A percentile compares a stretch with the other conserved stretches of the same genome.
phyloP scores from a whole-genome alignment of 805 yeast genomes.

The Starmerella davenportii region DNA sequence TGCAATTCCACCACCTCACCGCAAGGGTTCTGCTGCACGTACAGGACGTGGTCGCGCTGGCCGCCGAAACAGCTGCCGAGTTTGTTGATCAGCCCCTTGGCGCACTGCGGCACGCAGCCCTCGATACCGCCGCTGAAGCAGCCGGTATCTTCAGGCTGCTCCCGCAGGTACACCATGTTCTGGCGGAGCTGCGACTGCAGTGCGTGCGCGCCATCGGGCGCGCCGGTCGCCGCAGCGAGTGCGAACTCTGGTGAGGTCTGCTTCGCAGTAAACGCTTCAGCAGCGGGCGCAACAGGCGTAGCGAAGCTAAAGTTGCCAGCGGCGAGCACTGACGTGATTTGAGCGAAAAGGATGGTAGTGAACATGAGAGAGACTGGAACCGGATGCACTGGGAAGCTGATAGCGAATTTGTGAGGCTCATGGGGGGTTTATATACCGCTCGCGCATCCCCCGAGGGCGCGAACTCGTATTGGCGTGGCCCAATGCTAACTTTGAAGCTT shows the following conservation, averaged over 20 bases:
- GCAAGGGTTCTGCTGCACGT: not conserved
- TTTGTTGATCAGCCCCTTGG: not conserved
- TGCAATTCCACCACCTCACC: too few species aligned
- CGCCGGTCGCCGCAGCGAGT: not conserved
- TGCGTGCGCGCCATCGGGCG: not conserved
- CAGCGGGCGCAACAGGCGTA: not conserved
- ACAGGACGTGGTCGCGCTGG: not conserved
- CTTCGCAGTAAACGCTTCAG: not conserved
- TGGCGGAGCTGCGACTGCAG: slow-evolving; percentile 3
- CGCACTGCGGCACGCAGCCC: not conserved
- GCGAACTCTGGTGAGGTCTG: not conserved
- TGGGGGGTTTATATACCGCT: too few species aligned
- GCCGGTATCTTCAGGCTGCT: not conserved
- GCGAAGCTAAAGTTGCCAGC: not conserved
- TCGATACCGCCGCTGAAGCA: not conserved
- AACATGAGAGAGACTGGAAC: too few species aligned
- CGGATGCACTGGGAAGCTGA: too few species aligned
- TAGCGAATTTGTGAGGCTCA: too few species aligned
- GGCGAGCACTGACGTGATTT: not conserved
- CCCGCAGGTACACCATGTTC: slow-evolving; percentile 6
- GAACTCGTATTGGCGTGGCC: too few species aligned
- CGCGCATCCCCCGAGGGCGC: too few species aligned
- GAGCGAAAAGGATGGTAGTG: not conserved
- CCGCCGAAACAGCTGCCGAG: not conserved
- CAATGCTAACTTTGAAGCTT: too few species aligned